Conservation (phyloP, 2,329 filamentous ascomycete species). For the Hymenoscyphus infarciens region DNA sequence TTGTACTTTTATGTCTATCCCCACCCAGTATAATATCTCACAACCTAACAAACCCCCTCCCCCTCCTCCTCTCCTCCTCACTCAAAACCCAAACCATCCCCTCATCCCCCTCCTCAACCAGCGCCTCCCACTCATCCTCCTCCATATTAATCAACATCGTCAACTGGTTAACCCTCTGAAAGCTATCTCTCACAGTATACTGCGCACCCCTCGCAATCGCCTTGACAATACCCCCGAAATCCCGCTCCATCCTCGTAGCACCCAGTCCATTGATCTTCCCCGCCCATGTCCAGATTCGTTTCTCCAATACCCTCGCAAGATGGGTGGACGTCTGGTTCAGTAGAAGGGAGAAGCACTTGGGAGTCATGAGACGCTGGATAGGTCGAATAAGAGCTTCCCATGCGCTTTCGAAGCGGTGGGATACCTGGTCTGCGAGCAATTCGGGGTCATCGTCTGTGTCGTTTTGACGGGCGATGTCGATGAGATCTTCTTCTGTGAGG, state of each 20-base stretch:
- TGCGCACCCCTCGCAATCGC: slow-evolving; percentile 64
- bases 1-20: background rate
- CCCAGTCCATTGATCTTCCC: slow-evolving; percentile 75
- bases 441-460: slow-evolving; percentile 45
- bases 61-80: slow-evolving; percentile 69
- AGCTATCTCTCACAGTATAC: slow-evolving; percentile 74
- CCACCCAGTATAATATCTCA: background rate
- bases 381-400: slow-evolving; percentile 87
- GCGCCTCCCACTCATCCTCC: slow-evolving; percentile 89
- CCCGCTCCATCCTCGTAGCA: slow-evolving; percentile 77
- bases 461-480: slow-evolving; percentile 51
- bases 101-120: slow-evolving; percentile 48
- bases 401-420: slow-evolving; percentile 73
- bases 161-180: slow-evolving; percentile 74
- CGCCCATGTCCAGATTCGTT: slow-evolving; percentile 76
- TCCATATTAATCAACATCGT: slow-evolving; percentile 90
- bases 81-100: slow-evolving; percentile 68
- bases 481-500: slow-evolving; percentile 58
- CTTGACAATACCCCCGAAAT: slow-evolving; percentile 72
- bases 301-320: slow-evolving; percentile 77
- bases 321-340: slow-evolving; percentile 71
- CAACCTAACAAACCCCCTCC: slow-evolving; percentile 60
- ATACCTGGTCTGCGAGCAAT: slow-evolving; percentile 62
- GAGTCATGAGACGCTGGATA: slow-evolving; percentile 78
- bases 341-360: slow-evolving; percentile 70